A percentile compares a stretch with the other conserved stretches of the same genome.
phyloP scores from a whole-genome alignment of 306 rosid genomes.

The Cicer judaicum region DNA sequence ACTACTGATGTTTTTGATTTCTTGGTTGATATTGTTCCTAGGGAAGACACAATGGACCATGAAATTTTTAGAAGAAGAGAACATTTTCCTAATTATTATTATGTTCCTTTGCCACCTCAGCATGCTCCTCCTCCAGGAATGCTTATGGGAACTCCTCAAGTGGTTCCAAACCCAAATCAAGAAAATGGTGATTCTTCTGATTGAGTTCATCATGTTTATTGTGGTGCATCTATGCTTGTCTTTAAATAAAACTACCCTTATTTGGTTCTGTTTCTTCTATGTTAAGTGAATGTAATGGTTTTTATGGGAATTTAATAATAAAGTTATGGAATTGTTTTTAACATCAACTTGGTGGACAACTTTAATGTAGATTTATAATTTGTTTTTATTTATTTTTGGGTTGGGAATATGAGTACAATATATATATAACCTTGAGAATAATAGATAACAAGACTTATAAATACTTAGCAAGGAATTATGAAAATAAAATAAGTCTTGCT shows the following conservation, averaged over 20 bases:
- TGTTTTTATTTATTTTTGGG: too few relatives aligned
- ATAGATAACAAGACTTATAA: too few relatives aligned
- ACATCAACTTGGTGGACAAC: background rate
- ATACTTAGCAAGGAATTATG: too few relatives aligned
- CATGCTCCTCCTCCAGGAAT: background rate
- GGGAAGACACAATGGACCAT: conserved; percentile 53
- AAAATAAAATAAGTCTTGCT: too few relatives aligned
- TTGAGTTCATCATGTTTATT: background rate
- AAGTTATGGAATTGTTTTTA: background rate
- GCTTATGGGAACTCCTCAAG: background rate
- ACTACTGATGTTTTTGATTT: conserved; percentile 67
- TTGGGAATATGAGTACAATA: too few relatives aligned
- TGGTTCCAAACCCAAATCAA: background rate
- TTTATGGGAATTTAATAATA: background rate
- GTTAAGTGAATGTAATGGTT: background rate
- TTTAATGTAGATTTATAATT: background rate
- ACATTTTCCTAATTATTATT: background rate
- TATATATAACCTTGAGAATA: too few relatives aligned
- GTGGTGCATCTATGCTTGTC: background rate
- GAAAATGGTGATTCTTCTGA: background rate
- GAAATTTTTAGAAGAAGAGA: conserved; percentile 50
- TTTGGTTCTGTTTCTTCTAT: background rate
- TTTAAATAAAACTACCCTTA: background rate
- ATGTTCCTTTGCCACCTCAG: conserved; percentile 2
- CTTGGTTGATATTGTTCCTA: conserved; percentile 62